Conservation (phyloP, 2,329 filamentous ascomycete genomes). For the Ophiostoma pallidulum region DNA sequence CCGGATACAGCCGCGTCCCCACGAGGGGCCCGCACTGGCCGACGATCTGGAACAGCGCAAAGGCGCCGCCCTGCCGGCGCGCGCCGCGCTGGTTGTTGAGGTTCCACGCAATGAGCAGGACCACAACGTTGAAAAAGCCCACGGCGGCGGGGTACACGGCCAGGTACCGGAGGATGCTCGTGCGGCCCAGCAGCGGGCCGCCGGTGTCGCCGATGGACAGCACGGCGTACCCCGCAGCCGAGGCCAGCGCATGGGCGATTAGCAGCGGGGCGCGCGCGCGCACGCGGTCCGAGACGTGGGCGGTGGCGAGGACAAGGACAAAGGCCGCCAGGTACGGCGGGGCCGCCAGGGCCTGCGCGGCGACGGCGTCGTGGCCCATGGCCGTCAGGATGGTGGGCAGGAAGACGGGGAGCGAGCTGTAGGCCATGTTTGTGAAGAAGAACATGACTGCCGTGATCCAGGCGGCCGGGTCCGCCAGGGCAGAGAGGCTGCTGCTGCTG, state of each 20-base stretch:
- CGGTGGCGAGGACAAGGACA: constrained; percentile 58
- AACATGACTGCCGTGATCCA: constrained; percentile 76
- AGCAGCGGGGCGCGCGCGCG: constrained; percentile 56
- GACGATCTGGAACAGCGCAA: constrained; percentile 71
- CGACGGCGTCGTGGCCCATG: constrained; percentile 61
- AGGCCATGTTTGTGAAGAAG: constrained; percentile 80
- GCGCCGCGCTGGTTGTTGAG: constrained; percentile 73
- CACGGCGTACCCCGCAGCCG: constrained; percentile 47
- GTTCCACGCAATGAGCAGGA: constrained; percentile 77
- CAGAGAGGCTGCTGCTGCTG: constrained; percentile 35
- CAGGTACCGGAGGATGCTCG: constrained; percentile 51
- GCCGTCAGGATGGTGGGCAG: constrained; percentile 69
- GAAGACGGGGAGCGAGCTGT: constrained; percentile 80
- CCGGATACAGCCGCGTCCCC: constrained; percentile 58
- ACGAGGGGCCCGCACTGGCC: constrained; percentile 70
- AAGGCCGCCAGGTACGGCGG: constrained; percentile 77
- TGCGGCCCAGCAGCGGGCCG: constrained; percentile 26
- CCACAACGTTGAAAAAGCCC: constrained; percentile 78
- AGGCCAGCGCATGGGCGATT: constrained; percentile 58
- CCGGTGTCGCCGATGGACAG: constrained; percentile 49
- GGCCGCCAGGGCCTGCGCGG: constrained; percentile 68
- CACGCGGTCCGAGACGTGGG: constrained; percentile 59
- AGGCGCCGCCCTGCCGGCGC: constrained; percentile 55
- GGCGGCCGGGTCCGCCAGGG: constrained; percentile 56
- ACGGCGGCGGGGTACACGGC: constrained; percentile 69